Evolutionary conservation across 23 red algal species (phyloP).

Genomic region (Pyropia yezoensis): DNA sequence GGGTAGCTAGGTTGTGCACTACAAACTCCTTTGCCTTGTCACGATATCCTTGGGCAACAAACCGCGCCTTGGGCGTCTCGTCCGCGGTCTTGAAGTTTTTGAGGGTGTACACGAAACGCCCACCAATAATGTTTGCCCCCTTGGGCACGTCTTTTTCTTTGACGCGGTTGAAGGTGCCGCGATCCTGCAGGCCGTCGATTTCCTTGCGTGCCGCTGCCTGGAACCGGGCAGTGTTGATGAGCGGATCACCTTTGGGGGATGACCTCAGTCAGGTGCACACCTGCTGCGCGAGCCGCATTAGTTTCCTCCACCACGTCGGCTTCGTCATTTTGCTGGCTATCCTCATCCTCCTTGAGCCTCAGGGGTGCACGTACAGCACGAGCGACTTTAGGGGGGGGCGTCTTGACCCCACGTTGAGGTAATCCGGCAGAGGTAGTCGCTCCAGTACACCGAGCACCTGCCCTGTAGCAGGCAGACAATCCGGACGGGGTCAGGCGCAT

Average conservation of each 20-base stretch:
- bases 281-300: too few relatives aligned
- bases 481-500: too few relatives aligned
- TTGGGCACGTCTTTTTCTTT: not conserved
- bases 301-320: too few relatives aligned
- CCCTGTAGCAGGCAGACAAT: too few relatives aligned
- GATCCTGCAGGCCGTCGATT: not conserved
- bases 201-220: not conserved
- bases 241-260: not conserved
- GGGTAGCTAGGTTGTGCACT: slow-evolving; percentile 6
- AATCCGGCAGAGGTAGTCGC: too few relatives aligned
- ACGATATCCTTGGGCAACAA: not conserved
- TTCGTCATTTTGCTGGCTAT: too few relatives aligned
- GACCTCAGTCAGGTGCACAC: not conserved
- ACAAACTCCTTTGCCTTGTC: slow-evolving; percentile 1
- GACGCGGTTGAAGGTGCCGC: not conserved
- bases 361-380: too few relatives aligned
- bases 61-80: slow-evolving; percentile 2
- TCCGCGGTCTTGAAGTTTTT: not conserved
- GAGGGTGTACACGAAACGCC: not conserved
- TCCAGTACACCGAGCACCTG: too few relatives aligned
- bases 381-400: too few relatives aligned
- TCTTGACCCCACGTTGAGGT: too few relatives aligned
- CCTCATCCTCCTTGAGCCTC: too few relatives aligned
- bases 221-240: not conserved
- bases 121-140: not conserved